Base-by-base conservation (phyloP, 2,329 filamentous ascomycete genomes). In the Trichocomaceae sp. region DNA sequence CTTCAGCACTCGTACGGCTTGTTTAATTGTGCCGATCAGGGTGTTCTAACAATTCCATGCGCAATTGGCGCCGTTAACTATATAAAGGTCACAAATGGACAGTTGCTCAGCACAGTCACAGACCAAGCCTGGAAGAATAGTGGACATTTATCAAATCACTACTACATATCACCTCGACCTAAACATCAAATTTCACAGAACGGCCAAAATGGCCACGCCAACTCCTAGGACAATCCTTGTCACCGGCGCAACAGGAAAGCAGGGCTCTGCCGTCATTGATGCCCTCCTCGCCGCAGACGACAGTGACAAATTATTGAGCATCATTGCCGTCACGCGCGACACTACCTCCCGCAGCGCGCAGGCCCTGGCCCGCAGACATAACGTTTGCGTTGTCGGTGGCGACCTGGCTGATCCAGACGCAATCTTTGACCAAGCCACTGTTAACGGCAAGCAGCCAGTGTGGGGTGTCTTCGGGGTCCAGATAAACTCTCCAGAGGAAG, bases 171-270 rank as follows among this genome's bases (percentile, higher is more conserved):
- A 23, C 45, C n/a, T 29, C 26, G 17, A 46, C 20, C 26, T 22
- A 4, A 13, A 22, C 22, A 22, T 6, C 37, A 46, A n/a, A n/a
- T n/a, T n/a, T n/a, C n/a, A n/a, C n/a, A n/a, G n/a, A n/a, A n/a
- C n/a, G n/a, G n/a, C n/a, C n/a, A n/a, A n/a, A n/a, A 46, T 46
- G 42, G 42, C 42, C 42, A 46, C n/a, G 5, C 12, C 42, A 46
- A 19, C n/a, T 46, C 20, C 42, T 19, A 19, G 20, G 8, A 51
- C 49, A 51, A 44, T 51, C n/a, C 49, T 51, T 42, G 17, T 51
- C 49, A 51, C 49, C n/a, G 49, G 49, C 49, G 49, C 49, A 44
- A 51, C 49, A 17, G 49, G 49, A n/a, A 51, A 51, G 17, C 49
- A 44, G 6, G 49, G 49, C 23, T 51, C 49, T 5, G 49, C 49